Conservation (phyloP, 805 yeast genomes). For the Wickerhamiella australiensis region DNA sequence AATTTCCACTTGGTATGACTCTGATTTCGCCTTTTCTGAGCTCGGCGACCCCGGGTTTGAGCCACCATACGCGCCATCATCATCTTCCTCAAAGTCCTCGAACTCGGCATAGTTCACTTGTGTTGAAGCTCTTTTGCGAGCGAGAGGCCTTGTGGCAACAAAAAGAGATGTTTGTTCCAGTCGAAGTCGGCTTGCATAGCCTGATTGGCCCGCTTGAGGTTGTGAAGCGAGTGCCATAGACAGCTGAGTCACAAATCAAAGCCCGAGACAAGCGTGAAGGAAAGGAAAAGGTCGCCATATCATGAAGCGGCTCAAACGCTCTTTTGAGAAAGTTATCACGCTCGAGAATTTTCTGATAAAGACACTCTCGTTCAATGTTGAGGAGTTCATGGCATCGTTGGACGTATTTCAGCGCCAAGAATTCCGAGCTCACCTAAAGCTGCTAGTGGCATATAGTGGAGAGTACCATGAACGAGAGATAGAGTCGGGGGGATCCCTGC, state of each 20-base stretch:
- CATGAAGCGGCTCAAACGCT: not conserved
- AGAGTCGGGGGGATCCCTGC: not conserved
- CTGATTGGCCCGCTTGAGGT: constrained; percentile 75
- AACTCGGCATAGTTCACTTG: constrained; percentile 66
- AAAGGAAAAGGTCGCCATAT: no score
- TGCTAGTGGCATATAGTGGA: not conserved
- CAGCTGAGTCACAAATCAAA: constrained; percentile 2
- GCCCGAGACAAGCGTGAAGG: no score
- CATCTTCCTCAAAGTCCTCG: constrained; percentile 51
- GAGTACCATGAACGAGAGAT: not conserved
- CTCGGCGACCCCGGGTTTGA: constrained; percentile 10
- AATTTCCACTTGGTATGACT: constrained; percentile 21
- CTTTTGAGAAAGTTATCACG: not conserved
- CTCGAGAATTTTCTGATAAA: not conserved
- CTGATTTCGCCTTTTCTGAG: constrained; percentile 21
- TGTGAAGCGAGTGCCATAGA: constrained; percentile 3
- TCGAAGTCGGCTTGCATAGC: constrained; percentile 58
- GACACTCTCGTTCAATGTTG: not conserved
- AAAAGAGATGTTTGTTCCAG: constrained; percentile 63
- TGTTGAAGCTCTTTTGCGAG: constrained; percentile 53
- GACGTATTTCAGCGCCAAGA: not conserved
- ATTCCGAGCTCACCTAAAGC: not conserved
- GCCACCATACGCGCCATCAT: constrained; percentile 23
- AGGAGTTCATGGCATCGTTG: not conserved
- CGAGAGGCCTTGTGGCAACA: constrained; percentile 60